phyloP scores from a whole-genome alignment of 2,329 filamentous ascomycete species.

The Colletotrichum spinosum region DNA sequence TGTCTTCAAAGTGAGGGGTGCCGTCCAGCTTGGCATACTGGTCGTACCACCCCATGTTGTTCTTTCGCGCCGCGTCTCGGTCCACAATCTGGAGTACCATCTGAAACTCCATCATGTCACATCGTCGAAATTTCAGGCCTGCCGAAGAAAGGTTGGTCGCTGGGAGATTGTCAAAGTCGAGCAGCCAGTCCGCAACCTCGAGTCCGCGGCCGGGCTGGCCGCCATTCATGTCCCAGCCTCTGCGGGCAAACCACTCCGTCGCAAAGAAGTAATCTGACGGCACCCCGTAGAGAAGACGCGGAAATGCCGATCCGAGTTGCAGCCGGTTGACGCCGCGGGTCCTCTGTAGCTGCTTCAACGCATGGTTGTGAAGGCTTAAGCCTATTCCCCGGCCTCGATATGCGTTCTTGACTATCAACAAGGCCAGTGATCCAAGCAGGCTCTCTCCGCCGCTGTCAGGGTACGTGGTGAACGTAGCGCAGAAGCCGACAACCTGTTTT shows the following conservation, averaged over 20 bases:
- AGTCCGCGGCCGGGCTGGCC: constrained; percentile 55
- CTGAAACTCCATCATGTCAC: constrained; percentile 58
- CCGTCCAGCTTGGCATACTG: constrained; percentile 65
- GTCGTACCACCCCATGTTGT: constrained; percentile 69
- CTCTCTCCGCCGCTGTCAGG: constrained; percentile 63
- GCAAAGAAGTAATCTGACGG: constrained; percentile 53
- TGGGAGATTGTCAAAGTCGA: constrained; percentile 63
- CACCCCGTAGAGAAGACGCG: constrained; percentile 67
- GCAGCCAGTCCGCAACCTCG: constrained; percentile 64
- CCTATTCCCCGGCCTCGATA: constrained; percentile 65
- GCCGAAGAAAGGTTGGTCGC: constrained; percentile 52
- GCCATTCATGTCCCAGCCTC: constrained; percentile 62
- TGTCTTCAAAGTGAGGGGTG: constrained; percentile 60
- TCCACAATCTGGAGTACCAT: constrained; percentile 62
- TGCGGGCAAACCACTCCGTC: constrained; percentile 64
- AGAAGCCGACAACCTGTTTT: constrained; percentile 64
- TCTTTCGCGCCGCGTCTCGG: constrained; percentile 57
- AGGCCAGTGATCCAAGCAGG: constrained; percentile 66
- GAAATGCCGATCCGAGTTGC: constrained; percentile 69
- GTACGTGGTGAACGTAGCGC: constrained; percentile 70
- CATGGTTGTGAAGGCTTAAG: constrained; percentile 63
- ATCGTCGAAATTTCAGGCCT: constrained; percentile 57
- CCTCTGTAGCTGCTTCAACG: constrained; percentile 59
- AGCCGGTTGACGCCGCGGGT: constrained; percentile 65
- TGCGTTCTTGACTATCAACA: constrained; percentile 62